Base-by-base conservation (phyloP, 2,329 filamentous ascomycete genomes). In the Trichoderma koningiopsis region DNA sequence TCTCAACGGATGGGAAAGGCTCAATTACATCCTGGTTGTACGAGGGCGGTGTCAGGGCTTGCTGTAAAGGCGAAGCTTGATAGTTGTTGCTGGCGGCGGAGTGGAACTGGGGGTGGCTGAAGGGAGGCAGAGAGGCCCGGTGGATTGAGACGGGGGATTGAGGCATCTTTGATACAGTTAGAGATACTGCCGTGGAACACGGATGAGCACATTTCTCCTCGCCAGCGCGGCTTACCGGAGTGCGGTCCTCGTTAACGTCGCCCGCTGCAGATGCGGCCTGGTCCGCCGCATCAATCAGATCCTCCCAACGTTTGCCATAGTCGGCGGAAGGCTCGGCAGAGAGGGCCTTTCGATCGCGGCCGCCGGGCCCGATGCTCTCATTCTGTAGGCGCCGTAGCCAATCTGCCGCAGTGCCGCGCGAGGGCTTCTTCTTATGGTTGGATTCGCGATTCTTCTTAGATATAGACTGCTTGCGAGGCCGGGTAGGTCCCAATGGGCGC, bases 301-400 rank as follows among this genome's bases (percentile, higher is more conserved):
- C 95, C 80, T 97, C 93, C 96, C 95, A 98, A 75, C 95, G 87
- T 82, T 96, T 97, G 73, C 93, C 94, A 81, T 92, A 92, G 70
- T 92, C 91, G 24, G 88, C 89, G 68, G 91, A 88, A 29, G 94
- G 94, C 80, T 97, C 95, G 53, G 92, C 92, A 19, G 93, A 97
- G 73, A 92, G 87, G 68, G 93, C 92, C 81, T 97, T 97, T 72
- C 92, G 88, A 75, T 93, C 89, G 74, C 91, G 89, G 69, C 90
- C 87, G 76, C 83, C 84, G 14, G 84, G 83, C 72, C 91, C 91
- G 72, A 93, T 84, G 71, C 91, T 86, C 57, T 88, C 85, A 72
- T 88, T 87, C 72, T 88, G 86, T 27, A 88, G 84, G 55, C 86
- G 81, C 35, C 85, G 84, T 56, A 88, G 79, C 82, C 92, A 91